Conservation (phyloP, 164 flowering plant species). For the Litsea cubeba region DNA sequence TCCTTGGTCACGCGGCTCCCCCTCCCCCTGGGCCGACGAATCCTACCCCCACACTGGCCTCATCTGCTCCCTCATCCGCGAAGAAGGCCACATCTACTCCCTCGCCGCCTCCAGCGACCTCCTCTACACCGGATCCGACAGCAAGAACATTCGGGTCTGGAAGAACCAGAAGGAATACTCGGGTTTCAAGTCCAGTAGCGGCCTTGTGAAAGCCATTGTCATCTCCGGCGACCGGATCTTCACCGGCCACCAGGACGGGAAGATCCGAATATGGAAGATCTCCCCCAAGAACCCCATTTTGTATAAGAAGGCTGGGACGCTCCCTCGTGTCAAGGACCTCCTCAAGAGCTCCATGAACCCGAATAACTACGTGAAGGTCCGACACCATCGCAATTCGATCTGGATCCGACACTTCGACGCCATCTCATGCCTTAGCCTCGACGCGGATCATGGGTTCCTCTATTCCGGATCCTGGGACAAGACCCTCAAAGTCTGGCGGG, state of each 20-base stretch:
- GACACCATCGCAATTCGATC: slow-evolving; percentile 40
- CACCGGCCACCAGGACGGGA: slow-evolving; percentile 92
- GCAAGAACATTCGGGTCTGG: slow-evolving; percentile 94
- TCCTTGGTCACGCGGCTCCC: slow-evolving; percentile 29
- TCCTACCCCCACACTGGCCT: slow-evolving; percentile 23
- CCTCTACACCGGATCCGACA: slow-evolving; percentile 89
- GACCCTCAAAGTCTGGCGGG: slow-evolving; percentile 71
- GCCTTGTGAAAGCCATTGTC: slow-evolving; percentile 74
- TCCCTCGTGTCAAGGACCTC: slow-evolving; percentile 58
- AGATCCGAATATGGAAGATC: slow-evolving; percentile 73
- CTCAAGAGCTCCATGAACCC: slow-evolving; percentile 67
- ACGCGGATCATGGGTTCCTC: slow-evolving; percentile 48
- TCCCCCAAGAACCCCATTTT: slow-evolving; percentile 37
- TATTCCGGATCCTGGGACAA: slow-evolving; percentile 93
- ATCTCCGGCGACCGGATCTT: slow-evolving; percentile 64
- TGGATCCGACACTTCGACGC: slow-evolving; percentile 91
- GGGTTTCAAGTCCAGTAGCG: slow-evolving; percentile 76
- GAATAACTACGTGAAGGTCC: slow-evolving; percentile 59
- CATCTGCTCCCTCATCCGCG: slow-evolving; percentile 70
- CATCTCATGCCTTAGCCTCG: slow-evolving; percentile 66
- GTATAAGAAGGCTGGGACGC: slow-evolving; percentile 54
- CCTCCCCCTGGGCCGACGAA: slow-evolving; percentile 18
- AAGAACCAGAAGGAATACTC: slow-evolving; percentile 58
- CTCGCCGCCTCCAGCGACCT: slow-evolving; percentile 58
- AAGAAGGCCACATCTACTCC: slow-evolving; percentile 84